Percentiles rank a stretch among this genome's conserved stretches.
These are phyloP conservation scores for Talaromyces rugulosus DNA, from an alignment of 2,329 filamentous ascomycete genomes.

Conservation along the genomic window DNA sequence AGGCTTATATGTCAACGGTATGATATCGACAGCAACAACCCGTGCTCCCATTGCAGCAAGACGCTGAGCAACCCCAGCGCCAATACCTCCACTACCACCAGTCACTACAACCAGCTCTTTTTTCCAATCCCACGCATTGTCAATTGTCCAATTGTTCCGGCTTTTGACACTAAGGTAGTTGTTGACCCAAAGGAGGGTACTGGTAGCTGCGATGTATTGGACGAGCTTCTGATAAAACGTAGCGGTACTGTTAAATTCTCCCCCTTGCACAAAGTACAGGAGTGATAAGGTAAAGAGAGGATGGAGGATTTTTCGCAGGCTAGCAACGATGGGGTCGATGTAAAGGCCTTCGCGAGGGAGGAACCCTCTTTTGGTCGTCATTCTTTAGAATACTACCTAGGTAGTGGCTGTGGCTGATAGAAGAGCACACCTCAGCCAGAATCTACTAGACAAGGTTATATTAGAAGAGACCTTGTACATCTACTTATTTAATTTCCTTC, in stretches of 20 bases:
- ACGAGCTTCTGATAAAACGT: neutral
- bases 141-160: constrained; percentile 18
- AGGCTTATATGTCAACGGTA: constrained; percentile 18
- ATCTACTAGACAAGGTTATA: neutral
- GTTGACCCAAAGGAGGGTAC: constrained; percentile 12
- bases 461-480: neutral
- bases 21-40: constrained; percentile 35
- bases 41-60: constrained; percentile 26
- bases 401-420: neutral
- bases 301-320: constrained; percentile 14
- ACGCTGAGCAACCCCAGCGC: constrained; percentile 29
- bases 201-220: neutral
- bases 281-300: neutral
- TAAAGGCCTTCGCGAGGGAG: constrained; percentile 19
- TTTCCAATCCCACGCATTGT: constrained; percentile 34
- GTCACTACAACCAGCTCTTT: constrained; percentile 44
- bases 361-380: neutral
- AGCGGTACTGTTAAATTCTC: neutral
- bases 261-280: neutral
- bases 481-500: neutral
- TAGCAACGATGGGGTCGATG: constrained; percentile 17
- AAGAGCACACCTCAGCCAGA: neutral
- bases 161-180: constrained; percentile 15
- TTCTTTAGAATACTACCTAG: neutral
- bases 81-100: constrained; percentile 44